These are phyloP conservation scores for Phytophthora tentaculata DNA, from an alignment of 352 stramenopile species.

Conservation along the genomic window DNA sequence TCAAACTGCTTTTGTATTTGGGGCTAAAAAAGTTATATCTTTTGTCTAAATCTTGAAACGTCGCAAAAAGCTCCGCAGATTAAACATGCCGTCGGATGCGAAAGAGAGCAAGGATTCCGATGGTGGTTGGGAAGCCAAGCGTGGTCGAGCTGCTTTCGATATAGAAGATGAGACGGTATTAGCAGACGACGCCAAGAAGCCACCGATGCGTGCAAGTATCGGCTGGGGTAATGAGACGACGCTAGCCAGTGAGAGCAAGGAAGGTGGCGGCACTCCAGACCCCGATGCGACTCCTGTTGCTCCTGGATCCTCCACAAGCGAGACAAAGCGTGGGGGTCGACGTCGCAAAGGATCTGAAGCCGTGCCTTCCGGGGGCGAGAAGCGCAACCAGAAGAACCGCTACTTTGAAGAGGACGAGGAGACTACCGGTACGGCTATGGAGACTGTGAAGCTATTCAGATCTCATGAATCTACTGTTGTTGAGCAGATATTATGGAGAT, in stretches of 20 bases:
- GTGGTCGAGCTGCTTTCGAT: constrained; percentile 43
- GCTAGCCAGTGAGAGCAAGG: constrained; percentile 39
- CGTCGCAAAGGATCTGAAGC: constrained; percentile 64
- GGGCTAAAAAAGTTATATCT: no score
- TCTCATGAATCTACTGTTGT: neutral
- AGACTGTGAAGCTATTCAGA: neutral
- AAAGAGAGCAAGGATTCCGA: constrained; percentile 41
- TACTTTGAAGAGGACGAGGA: constrained; percentile 82
- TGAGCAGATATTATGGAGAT: constrained; percentile 78
- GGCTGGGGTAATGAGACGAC: constrained; percentile 57
- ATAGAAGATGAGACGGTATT: constrained; percentile 54
- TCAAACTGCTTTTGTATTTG: no score
- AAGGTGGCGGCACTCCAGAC: constrained; percentile 15
- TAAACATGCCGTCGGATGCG: constrained; percentile 22
- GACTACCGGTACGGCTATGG: constrained; percentile 43
- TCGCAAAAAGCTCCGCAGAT: constrained; percentile 6
- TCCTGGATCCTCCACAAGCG: constrained; percentile 26
- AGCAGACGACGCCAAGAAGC: constrained; percentile 49
- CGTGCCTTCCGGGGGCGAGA: constrained; percentile 16
- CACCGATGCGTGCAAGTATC: constrained; percentile 65
- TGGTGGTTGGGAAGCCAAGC: constrained; percentile 20
- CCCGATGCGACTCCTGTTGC: constrained; percentile 15
- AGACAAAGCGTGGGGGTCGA: constrained; percentile 61
- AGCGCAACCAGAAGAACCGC: constrained; percentile 66
- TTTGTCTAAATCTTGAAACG: constrained; percentile 20